Base-by-base conservation (phyloP, 805 yeast species). In the Hanseniaspora thailandica region DNA sequence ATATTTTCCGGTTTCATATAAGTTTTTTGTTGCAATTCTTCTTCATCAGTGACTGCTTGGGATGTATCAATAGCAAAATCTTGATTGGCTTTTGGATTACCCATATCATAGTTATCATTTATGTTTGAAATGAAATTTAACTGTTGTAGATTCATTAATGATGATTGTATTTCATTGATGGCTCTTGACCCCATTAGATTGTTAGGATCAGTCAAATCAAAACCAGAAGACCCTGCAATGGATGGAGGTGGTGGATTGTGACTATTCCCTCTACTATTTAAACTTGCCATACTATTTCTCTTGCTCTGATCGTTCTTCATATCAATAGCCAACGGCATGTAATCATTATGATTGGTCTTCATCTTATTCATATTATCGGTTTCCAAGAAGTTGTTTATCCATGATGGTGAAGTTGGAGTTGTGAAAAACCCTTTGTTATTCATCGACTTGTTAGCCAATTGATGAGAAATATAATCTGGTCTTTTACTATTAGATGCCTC, bases 351-450 rank as follows among this genome's bases (percentile, higher is more conserved):
- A 13, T 30, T 30, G 8, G 17, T 19, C 30, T n/a, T n/a, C n/a
- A n/a, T n/a, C n/a, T 19, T 30, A n/a, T n/a, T 15, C 26, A 15
- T 41, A 33, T 13, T 41, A 10, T 43, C 46, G 19, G 28, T 43
- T 5, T 26, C 10, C 10, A 53, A 23, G 26, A 53, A 53, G 35
- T 53, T 53, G 40, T 53, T 53, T 12, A 53, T 53, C 55, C 55
- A 53, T n/a, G 55, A 53, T n/a, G 55, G 55, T 1, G 52, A 47
- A 1, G 55, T 53, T 15, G 55, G 55, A 15, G 55, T 53, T 17
- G 55, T 53, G 34, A 47, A 53, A 35, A 46, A 53, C 3, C 55
- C 55, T 10, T 47, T 53, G 40, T 43, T 53, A 9, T 36, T 53
- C 22, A 47, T n/a, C 4, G 41, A 25, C 19, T 36, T 47, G 15